Evolutionary conservation across 2,329 filamentous ascomycete genomes (phyloP).

Genomic region (Cryphonectria naterciae): DNA sequence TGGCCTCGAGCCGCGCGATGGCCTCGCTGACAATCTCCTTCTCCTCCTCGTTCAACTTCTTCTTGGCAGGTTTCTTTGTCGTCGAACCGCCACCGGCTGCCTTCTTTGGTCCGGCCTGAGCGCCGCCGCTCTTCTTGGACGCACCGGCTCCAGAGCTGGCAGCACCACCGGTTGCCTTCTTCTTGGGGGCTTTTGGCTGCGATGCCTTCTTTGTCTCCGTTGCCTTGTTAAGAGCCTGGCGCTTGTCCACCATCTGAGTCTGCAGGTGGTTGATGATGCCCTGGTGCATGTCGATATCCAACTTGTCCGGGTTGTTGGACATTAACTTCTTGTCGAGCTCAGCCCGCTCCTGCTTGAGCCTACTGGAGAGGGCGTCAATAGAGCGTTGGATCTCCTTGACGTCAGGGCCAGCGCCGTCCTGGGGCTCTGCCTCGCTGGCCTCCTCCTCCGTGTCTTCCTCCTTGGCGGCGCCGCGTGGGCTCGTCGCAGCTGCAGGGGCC

Average conservation of each 20-base stretch:
- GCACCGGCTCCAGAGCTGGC: constrained; percentile 33
- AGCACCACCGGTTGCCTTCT: constrained; percentile 39
- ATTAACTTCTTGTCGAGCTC: constrained; percentile 60
- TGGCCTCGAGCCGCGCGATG: constrained; percentile 78
- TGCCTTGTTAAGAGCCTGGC: constrained; percentile 61
- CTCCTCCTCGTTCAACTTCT: constrained; percentile 74
- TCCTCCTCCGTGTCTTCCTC: constrained; percentile 76
- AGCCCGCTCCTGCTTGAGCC: constrained; percentile 59
- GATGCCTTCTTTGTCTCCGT: constrained; percentile 63
- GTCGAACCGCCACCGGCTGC: constrained; percentile 33
- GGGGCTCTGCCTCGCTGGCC: constrained; percentile 64
- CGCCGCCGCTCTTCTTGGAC: constrained; percentile 48
- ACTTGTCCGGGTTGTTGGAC: constrained; percentile 54
- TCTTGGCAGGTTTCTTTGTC: constrained; percentile 51
- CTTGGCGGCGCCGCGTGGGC: constrained; percentile 68
- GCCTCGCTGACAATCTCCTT: constrained; percentile 90
- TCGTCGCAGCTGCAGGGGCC: constrained; percentile 55
- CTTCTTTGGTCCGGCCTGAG: constrained; percentile 42
- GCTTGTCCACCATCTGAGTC: constrained; percentile 74
- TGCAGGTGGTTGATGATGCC: constrained; percentile 68
- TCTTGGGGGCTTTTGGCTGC: constrained; percentile 61
- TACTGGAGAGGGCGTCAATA: constrained; percentile 57
- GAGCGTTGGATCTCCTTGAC: constrained; percentile 50
- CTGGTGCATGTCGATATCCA: constrained; percentile 60
- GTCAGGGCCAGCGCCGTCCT: constrained; percentile 41